phyloP scores from a whole-genome alignment of 208 protist species.

The Trypanosoma grayi region DNA sequence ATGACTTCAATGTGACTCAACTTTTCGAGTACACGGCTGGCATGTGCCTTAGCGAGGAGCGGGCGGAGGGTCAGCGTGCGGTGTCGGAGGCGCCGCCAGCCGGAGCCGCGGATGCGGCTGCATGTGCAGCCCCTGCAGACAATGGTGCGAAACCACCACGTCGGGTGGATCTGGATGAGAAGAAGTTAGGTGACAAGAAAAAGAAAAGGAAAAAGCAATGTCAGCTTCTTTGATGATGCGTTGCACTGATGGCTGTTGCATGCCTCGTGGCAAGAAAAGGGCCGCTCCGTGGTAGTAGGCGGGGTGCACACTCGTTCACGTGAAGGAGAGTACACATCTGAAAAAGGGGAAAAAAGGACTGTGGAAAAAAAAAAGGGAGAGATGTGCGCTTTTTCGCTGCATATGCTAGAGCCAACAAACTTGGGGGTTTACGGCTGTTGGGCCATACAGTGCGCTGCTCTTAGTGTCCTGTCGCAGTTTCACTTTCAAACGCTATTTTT shows the following conservation, averaged over 20 bases:
- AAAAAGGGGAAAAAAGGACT: neutral
- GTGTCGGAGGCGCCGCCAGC: neutral
- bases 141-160: neutral
- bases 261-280: too few relatives aligned
- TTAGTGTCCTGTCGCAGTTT: too few relatives aligned
- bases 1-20: conserved; percentile 92
- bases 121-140: neutral
- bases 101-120: neutral
- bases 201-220: conserved; percentile 38
- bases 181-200: conserved; percentile 23
- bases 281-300: too few relatives aligned
- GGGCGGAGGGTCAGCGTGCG: neutral
- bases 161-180: conserved; percentile 19
- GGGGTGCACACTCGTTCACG: too few relatives aligned
- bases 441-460: too few relatives aligned
- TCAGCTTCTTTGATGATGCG: conserved; percentile 18
- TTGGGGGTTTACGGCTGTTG: too few relatives aligned
- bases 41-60: conserved; percentile 39
- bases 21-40: conserved; percentile 86
- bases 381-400: neutral
- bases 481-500: too few relatives aligned
- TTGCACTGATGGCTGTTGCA: too few relatives aligned
- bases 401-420: too few relatives aligned
- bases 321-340: neutral
- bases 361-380: neutral